These are phyloP conservation scores for Leccinum uliginosum DNA, from an alignment of 768 basidiomycete species.

Conservation along the genomic window DNA sequence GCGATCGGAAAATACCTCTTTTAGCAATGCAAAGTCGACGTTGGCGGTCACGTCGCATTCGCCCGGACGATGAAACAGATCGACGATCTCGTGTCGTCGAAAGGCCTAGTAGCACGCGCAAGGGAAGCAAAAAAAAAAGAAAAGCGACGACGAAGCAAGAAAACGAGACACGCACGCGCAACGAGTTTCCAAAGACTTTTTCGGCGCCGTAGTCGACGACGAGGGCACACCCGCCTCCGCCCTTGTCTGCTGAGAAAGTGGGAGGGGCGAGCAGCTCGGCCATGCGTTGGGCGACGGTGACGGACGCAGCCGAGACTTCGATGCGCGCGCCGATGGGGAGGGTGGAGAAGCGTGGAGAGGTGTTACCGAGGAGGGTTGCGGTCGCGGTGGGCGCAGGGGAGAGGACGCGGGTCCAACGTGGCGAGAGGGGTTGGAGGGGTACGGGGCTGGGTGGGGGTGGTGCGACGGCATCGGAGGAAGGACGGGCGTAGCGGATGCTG, in stretches of 20 bases:
- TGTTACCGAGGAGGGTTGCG: constrained; percentile 52
- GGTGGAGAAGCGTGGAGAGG: constrained; percentile 65
- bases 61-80: constrained; percentile 82
- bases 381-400: constrained; percentile 53
- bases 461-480: constrained; percentile 10
- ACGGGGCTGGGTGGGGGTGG: neutral
- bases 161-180: constrained; percentile 59
- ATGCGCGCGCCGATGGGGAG: constrained; percentile 69
- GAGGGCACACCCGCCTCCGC: constrained; percentile 56
- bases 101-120: constrained; percentile 69
- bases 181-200: constrained; percentile 63
- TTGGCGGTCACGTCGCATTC: constrained; percentile 93
- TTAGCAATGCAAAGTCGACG: constrained; percentile 89
- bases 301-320: constrained; percentile 75
- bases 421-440: constrained; percentile 8
- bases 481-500: constrained; percentile 24
- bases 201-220: constrained; percentile 89
- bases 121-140: too few relatives aligned
- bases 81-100: constrained; percentile 78
- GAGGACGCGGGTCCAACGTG: constrained; percentile 61
- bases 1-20: constrained; percentile 64
- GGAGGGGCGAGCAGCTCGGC: constrained; percentile 51
- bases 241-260: neutral
- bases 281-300: constrained; percentile 61
- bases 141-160: neutral